phyloP scores from a whole-genome alignment of 2,329 filamentous ascomycete species.

The Claviceps humidiphila region DNA sequence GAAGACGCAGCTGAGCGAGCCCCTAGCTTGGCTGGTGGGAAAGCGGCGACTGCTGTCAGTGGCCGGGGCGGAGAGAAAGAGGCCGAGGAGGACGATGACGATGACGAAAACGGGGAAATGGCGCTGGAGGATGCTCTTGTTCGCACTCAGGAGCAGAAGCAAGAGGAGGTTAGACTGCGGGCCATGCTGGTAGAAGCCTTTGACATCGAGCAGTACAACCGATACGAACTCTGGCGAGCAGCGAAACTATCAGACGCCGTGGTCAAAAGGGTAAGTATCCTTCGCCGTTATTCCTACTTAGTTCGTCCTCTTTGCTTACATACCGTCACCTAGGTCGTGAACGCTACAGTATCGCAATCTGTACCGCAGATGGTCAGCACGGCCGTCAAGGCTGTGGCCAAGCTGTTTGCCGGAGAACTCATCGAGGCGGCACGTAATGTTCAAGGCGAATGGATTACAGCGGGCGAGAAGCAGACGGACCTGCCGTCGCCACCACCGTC shows the following conservation, averaged over 20 bases:
- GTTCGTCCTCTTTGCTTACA: not conserved
- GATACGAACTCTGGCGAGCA: slow-evolving; percentile 59
- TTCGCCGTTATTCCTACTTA: no score
- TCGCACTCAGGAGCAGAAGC: slow-evolving; percentile 53
- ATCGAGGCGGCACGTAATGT: slow-evolving; percentile 59
- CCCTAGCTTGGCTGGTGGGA: slow-evolving; percentile 28
- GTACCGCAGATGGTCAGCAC: slow-evolving; percentile 61
- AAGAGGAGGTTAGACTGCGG: slow-evolving; percentile 43
- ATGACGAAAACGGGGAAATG: slow-evolving; percentile 42
- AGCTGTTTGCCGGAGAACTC: slow-evolving; percentile 64
- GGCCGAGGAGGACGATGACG: slow-evolving; percentile 44
- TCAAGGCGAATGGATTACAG: slow-evolving; percentile 56
- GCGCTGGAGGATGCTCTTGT: slow-evolving; percentile 45
- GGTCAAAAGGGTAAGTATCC: slow-evolving; percentile 46
- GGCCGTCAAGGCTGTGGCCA: slow-evolving; percentile 63
- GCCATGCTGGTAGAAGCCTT: slow-evolving; percentile 53
- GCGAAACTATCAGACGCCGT: slow-evolving; percentile 55
- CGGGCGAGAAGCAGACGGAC: slow-evolving; percentile 44
- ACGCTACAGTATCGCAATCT: slow-evolving; percentile 68
- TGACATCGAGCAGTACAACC: slow-evolving; percentile 50
- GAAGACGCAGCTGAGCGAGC: slow-evolving; percentile 28
- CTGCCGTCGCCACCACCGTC: slow-evolving; percentile 29
- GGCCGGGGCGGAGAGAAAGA: slow-evolving; percentile 32
- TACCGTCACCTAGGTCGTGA: slow-evolving; percentile 44
- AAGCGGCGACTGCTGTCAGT: slow-evolving; percentile 29